Conservation (phyloP, 1,284 basidiomycete genomes). For the Takashimella tepidaria region DNA sequence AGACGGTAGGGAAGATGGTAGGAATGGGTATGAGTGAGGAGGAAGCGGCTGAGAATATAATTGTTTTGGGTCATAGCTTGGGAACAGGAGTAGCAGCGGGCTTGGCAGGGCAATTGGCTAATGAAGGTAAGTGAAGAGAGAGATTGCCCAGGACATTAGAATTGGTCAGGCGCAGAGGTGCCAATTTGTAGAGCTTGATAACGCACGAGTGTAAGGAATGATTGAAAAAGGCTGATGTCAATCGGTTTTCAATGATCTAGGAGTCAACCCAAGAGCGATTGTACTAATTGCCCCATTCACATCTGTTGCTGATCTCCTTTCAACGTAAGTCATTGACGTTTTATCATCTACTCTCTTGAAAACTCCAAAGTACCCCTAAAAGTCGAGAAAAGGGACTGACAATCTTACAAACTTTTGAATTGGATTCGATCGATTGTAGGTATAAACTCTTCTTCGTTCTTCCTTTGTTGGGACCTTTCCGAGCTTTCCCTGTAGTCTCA, state of each 20-base stretch:
- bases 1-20: constrained; percentile 51
- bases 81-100: constrained; percentile 74
- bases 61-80: constrained; percentile 67
- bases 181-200: no score
- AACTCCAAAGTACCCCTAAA: no score
- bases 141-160: no score
- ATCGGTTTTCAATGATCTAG: no score
- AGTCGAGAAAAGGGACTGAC: no score
- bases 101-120: constrained; percentile 32
- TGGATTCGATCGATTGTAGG: not conserved
- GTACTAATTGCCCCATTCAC: constrained; percentile 43
- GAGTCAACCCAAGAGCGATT: constrained; percentile 31
- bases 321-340: constrained; percentile 33
- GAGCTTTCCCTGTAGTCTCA: constrained; percentile 21
- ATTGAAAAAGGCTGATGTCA: not conserved
- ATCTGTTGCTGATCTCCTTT: constrained; percentile 33
- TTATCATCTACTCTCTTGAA: no score
- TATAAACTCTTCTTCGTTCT: constrained; percentile 27
- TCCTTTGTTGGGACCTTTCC: constrained; percentile 34
- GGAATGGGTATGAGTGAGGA: not conserved
- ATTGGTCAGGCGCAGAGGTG: no score
- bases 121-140: constrained; percentile 25
- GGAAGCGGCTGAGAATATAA: constrained; percentile 25
- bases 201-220: not conserved
- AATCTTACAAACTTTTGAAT: not conserved